phyloP scores from a whole-genome alignment of 2,329 filamentous ascomycete species.

The Endocalyx cinctus region DNA sequence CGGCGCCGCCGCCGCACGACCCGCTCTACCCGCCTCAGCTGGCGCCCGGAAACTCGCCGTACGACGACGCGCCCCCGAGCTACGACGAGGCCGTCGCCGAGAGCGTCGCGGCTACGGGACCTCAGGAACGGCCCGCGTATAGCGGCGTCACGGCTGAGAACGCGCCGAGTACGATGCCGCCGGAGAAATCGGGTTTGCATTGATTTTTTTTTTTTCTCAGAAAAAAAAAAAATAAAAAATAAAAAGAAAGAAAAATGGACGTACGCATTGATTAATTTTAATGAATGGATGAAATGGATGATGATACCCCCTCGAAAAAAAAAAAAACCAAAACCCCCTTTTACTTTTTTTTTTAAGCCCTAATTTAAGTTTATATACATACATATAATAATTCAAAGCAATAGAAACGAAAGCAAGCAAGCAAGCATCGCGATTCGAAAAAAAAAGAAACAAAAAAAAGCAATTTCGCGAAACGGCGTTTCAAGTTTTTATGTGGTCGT shows the following conservation, averaged over 20 bases:
- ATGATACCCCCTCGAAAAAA: slow-evolving; percentile 7
- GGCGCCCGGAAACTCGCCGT: slow-evolving; percentile 36
- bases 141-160: slow-evolving; percentile 60
- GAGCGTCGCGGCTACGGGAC: slow-evolving; percentile 61
- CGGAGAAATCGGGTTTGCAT: slow-evolving; percentile 19
- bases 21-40: slow-evolving; percentile 57
- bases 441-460: too few relatives aligned
- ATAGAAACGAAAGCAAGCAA: too few relatives aligned
- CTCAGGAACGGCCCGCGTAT: slow-evolving; percentile 62
- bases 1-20: slow-evolving; percentile 31
- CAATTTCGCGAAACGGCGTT: too few relatives aligned
- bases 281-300: slow-evolving; percentile 6
- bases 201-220: slow-evolving; percentile 2
- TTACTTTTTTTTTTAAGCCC: too few relatives aligned
- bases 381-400: too few relatives aligned
- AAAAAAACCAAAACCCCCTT: too few relatives aligned
- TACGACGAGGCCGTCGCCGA: slow-evolving; percentile 92
- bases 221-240: too few relatives aligned
- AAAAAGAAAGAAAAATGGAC: too few relatives aligned
- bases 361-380: too few relatives aligned
- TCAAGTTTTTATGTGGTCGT: too few relatives aligned
- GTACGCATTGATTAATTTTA: too few relatives aligned
- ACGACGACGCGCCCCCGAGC: slow-evolving; percentile 83
- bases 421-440: too few relatives aligned
- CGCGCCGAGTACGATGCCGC: slow-evolving; percentile 43